Conservation (phyloP, 306 rosid genomes). For the Amphicarpaea edgeworthii region DNA sequence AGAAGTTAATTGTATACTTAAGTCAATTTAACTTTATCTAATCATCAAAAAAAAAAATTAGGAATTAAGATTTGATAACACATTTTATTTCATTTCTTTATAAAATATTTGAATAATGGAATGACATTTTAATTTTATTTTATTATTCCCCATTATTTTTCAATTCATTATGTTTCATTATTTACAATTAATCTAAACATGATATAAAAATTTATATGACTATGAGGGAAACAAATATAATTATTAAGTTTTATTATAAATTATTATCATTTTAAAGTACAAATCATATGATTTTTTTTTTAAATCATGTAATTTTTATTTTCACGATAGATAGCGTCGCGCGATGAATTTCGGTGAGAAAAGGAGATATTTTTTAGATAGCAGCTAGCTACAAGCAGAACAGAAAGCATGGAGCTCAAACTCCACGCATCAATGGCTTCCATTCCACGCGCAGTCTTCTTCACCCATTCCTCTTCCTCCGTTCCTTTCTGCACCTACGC, state of each 20-base stretch:
- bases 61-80: neutral
- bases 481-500: conserved; percentile 47
- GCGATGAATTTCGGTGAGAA: no score
- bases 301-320: neutral
- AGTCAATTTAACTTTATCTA: no score
- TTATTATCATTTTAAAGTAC: neutral
- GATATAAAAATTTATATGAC: neutral
- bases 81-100: neutral
- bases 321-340: no score
- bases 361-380: neutral
- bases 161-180: neutral
- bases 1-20: no score
- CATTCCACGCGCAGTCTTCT: neutral
- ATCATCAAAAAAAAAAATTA: no score
- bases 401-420: conserved; percentile 32
- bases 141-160: neutral
- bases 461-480: conserved; percentile 43
- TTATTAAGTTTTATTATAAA: neutral
- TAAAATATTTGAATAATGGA: neutral
- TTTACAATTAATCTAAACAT: neutral
- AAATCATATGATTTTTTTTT: neutral
- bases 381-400: no score
- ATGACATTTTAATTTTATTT: neutral
- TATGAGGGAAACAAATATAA: neutral
- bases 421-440: conserved; percentile 52